These are phyloP conservation scores for Sphagnum magellanicum DNA, from an alignment of 228 moss, liverwort and hornwort genomes.

Conservation along the genomic window DNA sequence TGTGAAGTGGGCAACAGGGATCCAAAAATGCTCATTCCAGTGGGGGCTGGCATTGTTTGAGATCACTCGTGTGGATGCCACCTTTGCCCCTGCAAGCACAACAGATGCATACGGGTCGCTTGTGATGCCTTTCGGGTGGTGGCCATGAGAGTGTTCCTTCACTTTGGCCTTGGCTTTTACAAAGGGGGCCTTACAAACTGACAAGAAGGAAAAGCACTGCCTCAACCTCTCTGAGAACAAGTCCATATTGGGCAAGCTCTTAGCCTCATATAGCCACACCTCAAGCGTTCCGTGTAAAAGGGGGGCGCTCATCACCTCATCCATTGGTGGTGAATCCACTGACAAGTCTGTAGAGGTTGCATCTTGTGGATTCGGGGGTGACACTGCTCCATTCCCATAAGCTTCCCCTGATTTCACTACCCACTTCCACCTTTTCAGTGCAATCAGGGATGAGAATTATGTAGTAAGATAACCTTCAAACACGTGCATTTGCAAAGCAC, in stretches of 20 bases:
- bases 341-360: background rate
- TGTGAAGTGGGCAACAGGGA: slow-evolving; percentile 39
- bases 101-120: slow-evolving; percentile 53
- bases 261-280: slow-evolving; percentile 23
- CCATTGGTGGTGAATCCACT: slow-evolving; percentile 6
- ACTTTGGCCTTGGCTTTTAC: slow-evolving; percentile 11
- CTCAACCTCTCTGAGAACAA: slow-evolving; percentile 30
- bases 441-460: too few species aligned
- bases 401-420: too few species aligned
- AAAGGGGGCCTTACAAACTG: slow-evolving; percentile 28
- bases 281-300: slow-evolving; percentile 40
- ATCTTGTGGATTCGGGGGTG: background rate
- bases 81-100: slow-evolving; percentile 36
- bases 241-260: slow-evolving; percentile 44
- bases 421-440: too few species aligned
- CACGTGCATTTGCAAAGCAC: too few species aligned
- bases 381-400: too few species aligned
- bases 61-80: slow-evolving; percentile 45
- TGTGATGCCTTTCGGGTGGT: slow-evolving; percentile 21
- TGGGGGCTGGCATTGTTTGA: slow-evolving; percentile 33
- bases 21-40: slow-evolving; percentile 45
- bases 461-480: too few species aligned
- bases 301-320: slow-evolving; percentile 15
- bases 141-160: slow-evolving; percentile 17
- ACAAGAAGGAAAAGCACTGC: slow-evolving; percentile 35